Percentiles rank a stretch among this genome's conserved stretches.
These are phyloP conservation scores for Candida smagusa DNA, from an alignment of 1,139 yeast species.

Conservation along the genomic window DNA sequence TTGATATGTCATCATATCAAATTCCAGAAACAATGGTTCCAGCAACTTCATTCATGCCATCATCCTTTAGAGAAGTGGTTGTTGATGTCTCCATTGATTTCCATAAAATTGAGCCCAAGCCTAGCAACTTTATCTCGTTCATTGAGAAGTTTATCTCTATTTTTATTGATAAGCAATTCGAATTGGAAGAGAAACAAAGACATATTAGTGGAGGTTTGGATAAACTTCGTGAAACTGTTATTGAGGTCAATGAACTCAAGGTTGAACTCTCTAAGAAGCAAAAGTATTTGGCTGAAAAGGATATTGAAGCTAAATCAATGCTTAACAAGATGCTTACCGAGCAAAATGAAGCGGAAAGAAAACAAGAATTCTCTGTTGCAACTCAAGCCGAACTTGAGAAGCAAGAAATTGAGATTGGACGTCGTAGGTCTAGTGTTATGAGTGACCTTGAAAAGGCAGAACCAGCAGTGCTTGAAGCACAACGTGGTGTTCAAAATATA, in stretches of 20 bases:
- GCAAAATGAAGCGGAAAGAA: conserved; percentile 90
- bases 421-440: conserved; percentile 55
- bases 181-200: conserved; percentile 64
- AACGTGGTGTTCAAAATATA: conserved; percentile 82
- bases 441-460: conserved; percentile 71
- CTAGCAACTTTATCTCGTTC: conserved; percentile 57
- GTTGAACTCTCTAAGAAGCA: conserved; percentile 54
- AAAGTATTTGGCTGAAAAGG: conserved; percentile 49
- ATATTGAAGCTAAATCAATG: conserved; percentile 66
- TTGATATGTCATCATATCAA: conserved; percentile 43
- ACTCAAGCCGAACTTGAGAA: conserved; percentile 67
- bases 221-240: conserved; percentile 71
- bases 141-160: conserved; percentile 44
- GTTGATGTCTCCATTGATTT: conserved; percentile 46
- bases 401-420: conserved; percentile 62
- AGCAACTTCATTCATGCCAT: conserved; percentile 10
- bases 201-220: conserved; percentile 75
- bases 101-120: conserved; percentile 35
- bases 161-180: conserved; percentile 42
- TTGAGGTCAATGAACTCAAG: conserved; percentile 65
- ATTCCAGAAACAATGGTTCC: conserved; percentile 19
- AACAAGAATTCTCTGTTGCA: conserved; percentile 78
- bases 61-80: conserved; percentile 43
- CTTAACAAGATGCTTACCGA: conserved; percentile 76
- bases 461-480: conserved; percentile 83